Percentiles rank a stretch among this genome's conserved stretches.
These are phyloP conservation scores for Fusarium mundagurra DNA, from an alignment of 2,329 filamentous ascomycete species.

Conservation along the genomic window DNA sequence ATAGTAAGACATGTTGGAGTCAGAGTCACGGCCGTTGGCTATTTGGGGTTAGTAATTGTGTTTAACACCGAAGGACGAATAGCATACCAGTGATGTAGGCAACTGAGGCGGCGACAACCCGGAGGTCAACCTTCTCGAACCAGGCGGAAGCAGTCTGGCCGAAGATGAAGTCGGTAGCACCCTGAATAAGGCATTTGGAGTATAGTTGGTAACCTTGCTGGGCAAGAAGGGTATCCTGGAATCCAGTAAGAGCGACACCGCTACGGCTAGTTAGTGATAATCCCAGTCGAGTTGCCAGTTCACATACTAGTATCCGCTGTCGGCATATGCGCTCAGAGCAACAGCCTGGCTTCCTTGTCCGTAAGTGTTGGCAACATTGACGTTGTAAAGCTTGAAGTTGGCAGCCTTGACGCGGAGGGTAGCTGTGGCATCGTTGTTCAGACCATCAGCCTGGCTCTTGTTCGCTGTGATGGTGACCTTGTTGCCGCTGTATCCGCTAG, in stretches of 20 bases:
- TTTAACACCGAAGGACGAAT: fast-evolving
- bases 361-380: slow-evolving; percentile 61
- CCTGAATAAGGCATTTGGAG: slow-evolving; percentile 54
- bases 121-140: slow-evolving; percentile 56
- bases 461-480: slow-evolving; percentile 62
- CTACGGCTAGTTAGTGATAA: not conserved
- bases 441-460: slow-evolving; percentile 54
- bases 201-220: slow-evolving; percentile 60
- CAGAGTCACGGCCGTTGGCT: slow-evolving; percentile 55
- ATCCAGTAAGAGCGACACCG: slow-evolving; percentile 56
- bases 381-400: slow-evolving; percentile 70
- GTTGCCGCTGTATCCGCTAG: slow-evolving; percentile 62
- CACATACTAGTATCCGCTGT: slow-evolving; percentile 55
- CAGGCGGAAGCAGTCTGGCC: slow-evolving; percentile 54
- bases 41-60: not conserved
- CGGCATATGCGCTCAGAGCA: slow-evolving; percentile 55
- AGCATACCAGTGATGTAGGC: slow-evolving; percentile 55
- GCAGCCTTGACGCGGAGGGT: slow-evolving; percentile 56
- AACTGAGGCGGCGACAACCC: slow-evolving; percentile 47
- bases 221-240: slow-evolving; percentile 61
- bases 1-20: slow-evolving; percentile 52
- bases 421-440: slow-evolving; percentile 63
- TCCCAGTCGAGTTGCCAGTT: fast-evolving
- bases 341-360: slow-evolving; percentile 60
- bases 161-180: slow-evolving; percentile 62